Evolutionary conservation across 106 monocot genomes (phyloP).

Genomic region (Ottelia alismoides): DNA sequence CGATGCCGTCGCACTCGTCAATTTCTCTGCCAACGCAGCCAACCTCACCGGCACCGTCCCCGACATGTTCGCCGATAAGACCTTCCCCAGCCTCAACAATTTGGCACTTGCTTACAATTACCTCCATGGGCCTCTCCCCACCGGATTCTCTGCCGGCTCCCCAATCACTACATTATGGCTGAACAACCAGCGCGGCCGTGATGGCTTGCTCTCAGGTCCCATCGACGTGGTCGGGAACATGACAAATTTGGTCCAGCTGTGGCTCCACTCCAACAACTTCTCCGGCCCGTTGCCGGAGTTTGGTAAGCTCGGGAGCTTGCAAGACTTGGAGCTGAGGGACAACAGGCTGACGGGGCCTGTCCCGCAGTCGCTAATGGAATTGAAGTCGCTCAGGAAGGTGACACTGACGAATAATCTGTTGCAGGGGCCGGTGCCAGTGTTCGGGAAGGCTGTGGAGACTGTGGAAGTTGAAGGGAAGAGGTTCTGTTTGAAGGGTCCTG

Average conservation of each 20-base stretch:
- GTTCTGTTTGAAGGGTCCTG: slow-evolving; percentile 26
- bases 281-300: slow-evolving; percentile 47
- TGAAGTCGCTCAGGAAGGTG: slow-evolving; percentile 17
- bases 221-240: slow-evolving; percentile 31
- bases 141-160: slow-evolving; percentile 8
- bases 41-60: slow-evolving; percentile 39
- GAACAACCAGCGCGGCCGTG: slow-evolving; percentile 10
- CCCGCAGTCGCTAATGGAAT: slow-evolving; percentile 17
- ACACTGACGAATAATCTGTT: slow-evolving; percentile 39
- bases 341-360: slow-evolving; percentile 43
- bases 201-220: slow-evolving; percentile 16
- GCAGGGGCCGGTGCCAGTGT: slow-evolving; percentile 40
- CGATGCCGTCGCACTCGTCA: slow-evolving; percentile 22
- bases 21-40: slow-evolving; percentile 49
- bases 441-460: slow-evolving; percentile 6
- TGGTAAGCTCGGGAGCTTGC: slow-evolving; percentile 3
- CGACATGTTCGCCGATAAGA: slow-evolving; percentile 12
- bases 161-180: slow-evolving; percentile 29
- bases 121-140: slow-evolving; percentile 17
- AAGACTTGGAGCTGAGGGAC: slow-evolving; percentile 33
- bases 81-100: slow-evolving; percentile 14
- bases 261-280: slow-evolving; percentile 45
- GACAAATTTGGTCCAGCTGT: slow-evolving; percentile 26
- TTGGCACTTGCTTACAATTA: slow-evolving; percentile 20
- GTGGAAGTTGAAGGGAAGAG: slow-evolving; percentile 15